A percentile compares a stretch with the other conserved stretches of the same genome.
Evolutionary conservation across 306 rosid genomes (phyloP).

Genomic region (Trifolium pratense): DNA sequence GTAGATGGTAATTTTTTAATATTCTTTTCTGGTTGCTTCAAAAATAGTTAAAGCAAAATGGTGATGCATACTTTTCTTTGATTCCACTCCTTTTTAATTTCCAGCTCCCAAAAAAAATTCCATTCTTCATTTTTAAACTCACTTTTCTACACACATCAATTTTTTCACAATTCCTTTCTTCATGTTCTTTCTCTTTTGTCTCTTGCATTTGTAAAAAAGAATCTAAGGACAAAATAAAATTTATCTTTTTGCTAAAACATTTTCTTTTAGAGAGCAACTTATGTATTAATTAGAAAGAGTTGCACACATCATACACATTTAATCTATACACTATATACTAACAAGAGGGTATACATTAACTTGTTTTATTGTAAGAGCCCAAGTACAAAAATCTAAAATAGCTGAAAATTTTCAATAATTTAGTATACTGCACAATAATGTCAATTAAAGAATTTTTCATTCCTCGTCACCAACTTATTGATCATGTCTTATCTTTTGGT

Average conservation of each 20-base stretch:
- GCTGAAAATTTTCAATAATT: background rate
- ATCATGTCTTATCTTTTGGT: background rate
- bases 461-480: background rate
- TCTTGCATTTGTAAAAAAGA: slow-evolving; percentile 27
- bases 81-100: slow-evolving; percentile 69
- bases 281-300: background rate
- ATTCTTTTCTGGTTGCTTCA: slow-evolving; percentile 35
- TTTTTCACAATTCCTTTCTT: slow-evolving; percentile 65
- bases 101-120: slow-evolving; percentile 39
- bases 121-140: slow-evolving; percentile 36
- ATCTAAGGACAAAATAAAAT: slow-evolving; percentile 27
- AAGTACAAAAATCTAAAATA: background rate
- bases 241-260: slow-evolving; percentile 1
- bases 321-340: background rate
- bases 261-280: background rate
- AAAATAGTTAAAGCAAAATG: slow-evolving; percentile 30
- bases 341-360: background rate
- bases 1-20: background rate
- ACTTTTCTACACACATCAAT: slow-evolving; percentile 33
- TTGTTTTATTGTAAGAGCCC: background rate
- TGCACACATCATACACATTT: slow-evolving; percentile 5
- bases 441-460: slow-evolving; percentile 14
- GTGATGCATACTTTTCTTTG: slow-evolving; percentile 57
- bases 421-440: background rate
- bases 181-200: slow-evolving; percentile 44